Evolutionary conservation across 2,329 filamentous ascomycete genomes (phyloP).

Genomic region (Teratosphaeria pseudoeucalypti): DNA sequence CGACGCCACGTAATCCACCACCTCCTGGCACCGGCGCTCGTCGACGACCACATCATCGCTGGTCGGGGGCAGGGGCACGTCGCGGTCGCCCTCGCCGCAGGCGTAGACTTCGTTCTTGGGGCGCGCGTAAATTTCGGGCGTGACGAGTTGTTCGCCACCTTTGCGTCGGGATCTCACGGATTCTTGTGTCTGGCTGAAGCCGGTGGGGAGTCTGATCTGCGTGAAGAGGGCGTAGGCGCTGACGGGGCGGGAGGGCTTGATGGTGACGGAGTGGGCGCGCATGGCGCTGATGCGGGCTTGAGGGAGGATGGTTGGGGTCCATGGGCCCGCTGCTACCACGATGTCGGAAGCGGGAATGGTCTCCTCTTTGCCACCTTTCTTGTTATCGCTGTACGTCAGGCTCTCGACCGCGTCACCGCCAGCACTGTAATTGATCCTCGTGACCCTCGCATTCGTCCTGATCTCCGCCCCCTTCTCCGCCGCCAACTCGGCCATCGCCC

Average conservation of each 20-base stretch:
- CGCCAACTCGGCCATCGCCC: constrained; percentile 66
- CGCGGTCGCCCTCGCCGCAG: constrained; percentile 77
- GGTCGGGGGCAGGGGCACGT: constrained; percentile 62
- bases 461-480: constrained; percentile 49
- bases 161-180: not conserved
- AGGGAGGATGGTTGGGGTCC: constrained; percentile 46
- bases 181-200: constrained; percentile 34
- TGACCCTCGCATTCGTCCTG: constrained; percentile 54
- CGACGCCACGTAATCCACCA: constrained; percentile 64
- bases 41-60: constrained; percentile 70
- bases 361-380: constrained; percentile 37
- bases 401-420: constrained; percentile 43
- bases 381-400: constrained; percentile 36
- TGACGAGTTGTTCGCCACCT: constrained; percentile 50
- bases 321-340: constrained; percentile 52
- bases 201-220: constrained; percentile 61
- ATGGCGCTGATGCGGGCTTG: constrained; percentile 47
- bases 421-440: constrained; percentile 47
- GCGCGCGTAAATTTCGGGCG: constrained; percentile 88
- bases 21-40: constrained; percentile 67
- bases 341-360: constrained; percentile 48
- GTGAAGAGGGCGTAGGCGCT: constrained; percentile 76
- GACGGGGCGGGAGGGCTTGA: constrained; percentile 48
- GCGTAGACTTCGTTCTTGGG: constrained; percentile 86
- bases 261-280: constrained; percentile 55